Conservation (phyloP, 768 basidiomycete genomes). For the Mycena filopes region DNA sequence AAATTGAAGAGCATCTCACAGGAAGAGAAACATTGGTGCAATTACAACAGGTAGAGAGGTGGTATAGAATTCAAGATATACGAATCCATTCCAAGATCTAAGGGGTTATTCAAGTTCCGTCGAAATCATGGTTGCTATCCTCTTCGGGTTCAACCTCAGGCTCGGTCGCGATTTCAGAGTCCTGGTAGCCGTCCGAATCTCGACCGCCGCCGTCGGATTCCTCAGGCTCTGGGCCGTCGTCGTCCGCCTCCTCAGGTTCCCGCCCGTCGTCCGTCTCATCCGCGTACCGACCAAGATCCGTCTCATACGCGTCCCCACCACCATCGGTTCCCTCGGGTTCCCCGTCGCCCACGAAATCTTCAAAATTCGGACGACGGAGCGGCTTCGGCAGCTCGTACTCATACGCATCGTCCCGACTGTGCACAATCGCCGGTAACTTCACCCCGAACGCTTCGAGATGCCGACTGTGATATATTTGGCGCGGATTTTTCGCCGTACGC, state of each 20-base stretch:
- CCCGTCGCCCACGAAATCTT: not conserved
- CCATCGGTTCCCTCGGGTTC: not conserved
- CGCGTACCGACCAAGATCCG: not conserved
- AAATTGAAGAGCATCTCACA: not conserved
- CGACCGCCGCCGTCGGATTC: not conserved
- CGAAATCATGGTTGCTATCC: slow-evolving; percentile 12
- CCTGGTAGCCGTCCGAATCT: not conserved
- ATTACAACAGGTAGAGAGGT: slow-evolving; percentile 24
- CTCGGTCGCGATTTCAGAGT: not conserved
- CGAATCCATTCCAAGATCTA: slow-evolving; percentile 26
- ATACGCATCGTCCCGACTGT: slow-evolving; percentile 14
- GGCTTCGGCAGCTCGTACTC: slow-evolving; percentile 22
- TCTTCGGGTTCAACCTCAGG: slow-evolving; percentile 1
- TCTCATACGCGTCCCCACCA: not conserved
- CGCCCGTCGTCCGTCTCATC: slow-evolving; percentile 11
- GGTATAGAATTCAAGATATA: slow-evolving; percentile 30
- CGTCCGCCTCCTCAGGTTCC: slow-evolving; percentile 7
- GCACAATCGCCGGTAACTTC: slow-evolving; percentile 15
- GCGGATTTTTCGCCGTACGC: slow-evolving; percentile 6
- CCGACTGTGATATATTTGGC: slow-evolving; percentile 6
- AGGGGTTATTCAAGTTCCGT: slow-evolving; percentile 18
- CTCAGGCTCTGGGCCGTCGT: not conserved
- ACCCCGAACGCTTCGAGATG: slow-evolving; percentile 20
- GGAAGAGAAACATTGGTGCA: slow-evolving; percentile 2
- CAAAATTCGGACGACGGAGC: not conserved